phyloP scores from a whole-genome alignment of 2,329 filamentous ascomycete genomes.

The Scorias spongiosa region DNA sequence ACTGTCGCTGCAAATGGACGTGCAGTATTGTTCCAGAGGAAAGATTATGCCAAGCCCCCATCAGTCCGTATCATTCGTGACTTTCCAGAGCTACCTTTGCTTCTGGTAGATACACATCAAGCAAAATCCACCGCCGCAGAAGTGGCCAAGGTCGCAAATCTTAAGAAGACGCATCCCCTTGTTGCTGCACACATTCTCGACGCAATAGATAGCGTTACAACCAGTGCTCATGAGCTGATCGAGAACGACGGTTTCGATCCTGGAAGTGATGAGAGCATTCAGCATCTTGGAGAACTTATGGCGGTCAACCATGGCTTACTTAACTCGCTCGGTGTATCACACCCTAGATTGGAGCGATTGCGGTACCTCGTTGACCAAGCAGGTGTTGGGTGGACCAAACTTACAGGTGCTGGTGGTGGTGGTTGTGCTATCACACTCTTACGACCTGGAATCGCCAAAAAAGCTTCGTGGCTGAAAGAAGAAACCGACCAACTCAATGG shows the following conservation, averaged over 20 bases:
- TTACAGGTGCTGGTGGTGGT: constrained; percentile 89
- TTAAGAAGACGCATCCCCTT: constrained; percentile 57
- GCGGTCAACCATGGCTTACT: constrained; percentile 87
- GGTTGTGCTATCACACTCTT: constrained; percentile 90
- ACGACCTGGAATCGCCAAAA: constrained; percentile 38
- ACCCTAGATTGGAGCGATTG: constrained; percentile 81
- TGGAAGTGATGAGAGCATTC: constrained; percentile 46
- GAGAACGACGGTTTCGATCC: constrained; percentile 49
- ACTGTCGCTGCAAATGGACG: constrained; percentile 89
- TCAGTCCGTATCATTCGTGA: constrained; percentile 61
- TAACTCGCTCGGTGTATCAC: constrained; percentile 82
- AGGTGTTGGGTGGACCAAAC: constrained; percentile 89
- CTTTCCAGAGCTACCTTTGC: constrained; percentile 81
- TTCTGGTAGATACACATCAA: constrained; percentile 81
- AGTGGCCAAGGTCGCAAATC: constrained; percentile 67
- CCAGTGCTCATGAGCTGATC: constrained; percentile 41
- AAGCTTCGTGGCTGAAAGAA: constrained; percentile 14
- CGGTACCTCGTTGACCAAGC: constrained; percentile 81
- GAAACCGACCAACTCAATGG: constrained; percentile 16
- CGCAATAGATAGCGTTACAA: constrained; percentile 63
- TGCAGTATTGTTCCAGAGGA: constrained; percentile 77
- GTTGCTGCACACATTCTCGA: constrained; percentile 71
- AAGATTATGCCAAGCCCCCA: constrained; percentile 57
- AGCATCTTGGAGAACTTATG: constrained; percentile 72
- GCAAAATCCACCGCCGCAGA: constrained; percentile 72